phyloP scores from a whole-genome alignment of 768 basidiomycete genomes.

The Phanerochaete carnosa region DNA sequence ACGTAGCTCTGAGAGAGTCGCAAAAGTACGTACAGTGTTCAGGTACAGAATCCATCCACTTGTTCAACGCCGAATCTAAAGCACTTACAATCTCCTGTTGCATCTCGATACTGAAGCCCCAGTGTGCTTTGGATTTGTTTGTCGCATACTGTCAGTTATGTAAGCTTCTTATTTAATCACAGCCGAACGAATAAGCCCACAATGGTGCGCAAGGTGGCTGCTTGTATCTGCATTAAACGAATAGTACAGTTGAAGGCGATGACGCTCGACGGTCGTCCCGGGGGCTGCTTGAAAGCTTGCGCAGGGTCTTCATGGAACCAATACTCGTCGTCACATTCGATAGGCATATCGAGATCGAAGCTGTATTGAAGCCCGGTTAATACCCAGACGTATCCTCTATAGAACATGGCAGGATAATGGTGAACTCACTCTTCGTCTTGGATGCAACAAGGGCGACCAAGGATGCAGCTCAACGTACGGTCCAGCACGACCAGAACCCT shows the following conservation, averaged over 20 bases:
- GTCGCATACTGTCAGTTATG: conserved; percentile 37
- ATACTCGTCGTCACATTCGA: conserved; percentile 46
- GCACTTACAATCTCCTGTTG: conserved; percentile 54
- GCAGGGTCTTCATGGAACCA: conserved; percentile 1
- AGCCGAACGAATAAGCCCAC: conserved; percentile 37
- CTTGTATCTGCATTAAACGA: conserved; percentile 60
- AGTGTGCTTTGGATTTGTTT: conserved; percentile 37
- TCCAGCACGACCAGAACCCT: conserved; percentile 51
- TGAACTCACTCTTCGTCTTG: conserved; percentile 72
- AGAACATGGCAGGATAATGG: not conserved
- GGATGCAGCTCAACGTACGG: conserved; percentile 39
- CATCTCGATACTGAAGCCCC: conserved; percentile 37
- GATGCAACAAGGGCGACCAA: conserved; percentile 65
- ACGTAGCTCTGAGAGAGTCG: not conserved
- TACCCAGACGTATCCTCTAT: not conserved
- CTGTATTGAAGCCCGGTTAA: conserved; percentile 27
- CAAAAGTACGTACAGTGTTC: conserved; percentile 39
- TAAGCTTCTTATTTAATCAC: not conserved
- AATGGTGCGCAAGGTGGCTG: conserved; percentile 60
- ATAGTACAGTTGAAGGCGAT: conserved; percentile 58
- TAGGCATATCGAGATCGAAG: conserved; percentile 67
- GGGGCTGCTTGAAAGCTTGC: conserved; percentile 68
- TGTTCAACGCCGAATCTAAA: conserved; percentile 56
- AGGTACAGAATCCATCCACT: conserved; percentile 62
- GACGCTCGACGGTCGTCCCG: conserved; percentile 48